A percentile compares a stretch with the other conserved stretches of the same genome.
Conservation (phyloP, 108 stramenopile genomes). For the Parietichytrium sp. region DNA sequence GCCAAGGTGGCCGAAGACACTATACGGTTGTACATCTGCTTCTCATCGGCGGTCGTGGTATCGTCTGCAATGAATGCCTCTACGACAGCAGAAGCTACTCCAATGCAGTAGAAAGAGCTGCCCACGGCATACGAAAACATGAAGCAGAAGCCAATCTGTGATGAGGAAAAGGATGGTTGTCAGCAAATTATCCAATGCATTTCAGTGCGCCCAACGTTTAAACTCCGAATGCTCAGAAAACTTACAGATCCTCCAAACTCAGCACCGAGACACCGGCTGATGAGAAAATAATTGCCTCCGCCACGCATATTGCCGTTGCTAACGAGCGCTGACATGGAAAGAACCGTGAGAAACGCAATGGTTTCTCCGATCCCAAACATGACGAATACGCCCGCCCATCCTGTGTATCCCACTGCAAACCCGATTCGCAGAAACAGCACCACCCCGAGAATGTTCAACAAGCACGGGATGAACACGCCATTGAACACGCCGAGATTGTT, state of each 20-base stretch:
- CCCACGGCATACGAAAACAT: slow-evolving; percentile 12
- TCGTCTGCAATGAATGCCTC: background rate
- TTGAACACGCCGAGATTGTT: slow-evolving; percentile 24
- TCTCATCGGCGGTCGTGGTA: background rate
- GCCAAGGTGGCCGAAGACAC: background rate
- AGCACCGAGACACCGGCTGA: slow-evolving; percentile 45
- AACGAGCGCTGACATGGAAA: slow-evolving; percentile 31
- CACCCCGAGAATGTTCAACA: slow-evolving; percentile 40
- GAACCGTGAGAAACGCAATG: slow-evolving; percentile 2
- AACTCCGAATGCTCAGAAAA: too few species aligned
- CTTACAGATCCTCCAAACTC: slow-evolving; percentile 45
- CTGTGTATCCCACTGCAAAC: slow-evolving; percentile 30
- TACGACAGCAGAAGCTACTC: slow-evolving; percentile 40
- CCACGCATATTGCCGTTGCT: slow-evolving; percentile 33
- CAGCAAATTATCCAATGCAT: too few species aligned
- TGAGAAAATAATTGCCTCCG: slow-evolving; percentile 42
- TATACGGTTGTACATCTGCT: background rate
- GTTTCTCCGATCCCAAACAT: background rate
- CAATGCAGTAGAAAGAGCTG: slow-evolving; percentile 40
- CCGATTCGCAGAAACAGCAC: slow-evolving; percentile 41
- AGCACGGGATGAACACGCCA: slow-evolving; percentile 40
- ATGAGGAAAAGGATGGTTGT: too few species aligned
- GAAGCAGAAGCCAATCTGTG: slow-evolving; percentile 41
- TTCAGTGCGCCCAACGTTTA: too few species aligned
- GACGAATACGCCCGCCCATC: slow-evolving; percentile 25